Evolutionary conservation across 225 moss, liverwort and hornwort species (phyloP), one percentile per base, ranked within the genome.

Genomic region (Pleurozium schreberi): DNA sequence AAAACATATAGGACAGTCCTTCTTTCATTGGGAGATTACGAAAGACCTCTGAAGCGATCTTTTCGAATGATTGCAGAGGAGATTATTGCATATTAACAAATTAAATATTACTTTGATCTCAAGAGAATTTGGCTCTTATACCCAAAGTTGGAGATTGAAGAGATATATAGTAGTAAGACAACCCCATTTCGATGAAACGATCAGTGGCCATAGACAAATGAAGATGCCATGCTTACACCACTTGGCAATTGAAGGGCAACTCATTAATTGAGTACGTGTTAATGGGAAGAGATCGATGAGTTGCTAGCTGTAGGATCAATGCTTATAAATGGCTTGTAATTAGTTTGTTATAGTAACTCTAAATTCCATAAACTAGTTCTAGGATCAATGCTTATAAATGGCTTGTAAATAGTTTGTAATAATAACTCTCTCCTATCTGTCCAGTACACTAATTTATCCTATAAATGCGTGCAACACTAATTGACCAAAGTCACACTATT

Each of bases 361-460:
- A n/a, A n/a, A n/a, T n/a, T n/a, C n/a, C n/a, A n/a, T n/a, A n/a
- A n/a, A n/a, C n/a, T n/a, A n/a, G n/a, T n/a, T n/a, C n/a, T n/a
- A n/a, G n/a, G n/a, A n/a, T n/a, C n/a, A n/a, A n/a, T n/a, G 9
- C 0, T 71, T 42, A 43, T 27, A 13, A 42, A 4, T 27, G 71
- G 16, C 8, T 71, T 71, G 27, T 55, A 55, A 14, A 5, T 14
- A 55, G 14, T 55, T 55, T 55, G 14, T 27, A 42, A 71, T 9
- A n/a, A n/a, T n/a, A n/a, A n/a, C n/a, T 70, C 26, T 42, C 4
- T 69, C 5, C 2, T 42, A 5, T 8, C 70, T 70, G 26, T 15
- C 5, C 2, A 0, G 2, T 9, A n/a, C n/a, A n/a, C n/a, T n/a
- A n/a, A n/a, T 71, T 71, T 71, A 43, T 43, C 3, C 1, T 28